These are phyloP conservation scores for Funneliformis caledonium DNA, from an alignment of 371 early-diverging fungal genomes.

Conservation along the genomic window DNA sequence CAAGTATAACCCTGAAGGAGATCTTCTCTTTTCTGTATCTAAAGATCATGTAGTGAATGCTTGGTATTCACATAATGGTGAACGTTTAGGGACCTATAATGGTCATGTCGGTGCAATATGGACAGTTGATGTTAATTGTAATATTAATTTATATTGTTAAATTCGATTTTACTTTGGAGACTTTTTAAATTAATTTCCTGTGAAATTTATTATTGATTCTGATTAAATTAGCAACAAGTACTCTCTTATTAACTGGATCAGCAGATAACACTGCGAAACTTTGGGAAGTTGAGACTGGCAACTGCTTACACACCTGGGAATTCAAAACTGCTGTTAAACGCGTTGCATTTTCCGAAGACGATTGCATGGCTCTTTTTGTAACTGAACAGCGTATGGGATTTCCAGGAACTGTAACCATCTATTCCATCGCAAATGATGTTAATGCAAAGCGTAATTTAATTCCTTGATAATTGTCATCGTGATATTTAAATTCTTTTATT, in stretches of 20 bases:
- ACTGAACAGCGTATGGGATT: conserved; percentile 98
- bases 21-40: conserved; percentile 96
- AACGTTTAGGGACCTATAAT: conserved; percentile 94
- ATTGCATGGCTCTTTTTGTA: conserved; percentile 84
- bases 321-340: conserved; percentile 92
- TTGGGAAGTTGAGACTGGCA: conserved; percentile 97
- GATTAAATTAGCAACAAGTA: conserved; percentile 56
- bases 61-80: conserved; percentile 98
- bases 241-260: conserved; percentile 88
- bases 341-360: conserved; percentile 91
- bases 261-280: conserved; percentile 94
- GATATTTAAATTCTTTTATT: neutral
- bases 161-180: neutral
- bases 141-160: neutral
- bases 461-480: neutral
- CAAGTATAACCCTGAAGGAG: conserved; percentile 99
- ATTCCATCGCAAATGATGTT: conserved; percentile 71
- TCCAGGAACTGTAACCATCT: conserved; percentile 81
- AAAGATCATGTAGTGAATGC: conserved; percentile 95
- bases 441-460: conserved; percentile 46
- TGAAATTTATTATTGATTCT: conserved; percentile 14
- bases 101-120: conserved; percentile 97
- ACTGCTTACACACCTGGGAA: conserved; percentile 86
- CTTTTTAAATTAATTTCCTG: neutral
- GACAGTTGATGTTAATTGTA: conserved; percentile 91